Conservation (phyloP, 2,329 filamentous ascomycete genomes). For the Alternaria conjuncta region DNA sequence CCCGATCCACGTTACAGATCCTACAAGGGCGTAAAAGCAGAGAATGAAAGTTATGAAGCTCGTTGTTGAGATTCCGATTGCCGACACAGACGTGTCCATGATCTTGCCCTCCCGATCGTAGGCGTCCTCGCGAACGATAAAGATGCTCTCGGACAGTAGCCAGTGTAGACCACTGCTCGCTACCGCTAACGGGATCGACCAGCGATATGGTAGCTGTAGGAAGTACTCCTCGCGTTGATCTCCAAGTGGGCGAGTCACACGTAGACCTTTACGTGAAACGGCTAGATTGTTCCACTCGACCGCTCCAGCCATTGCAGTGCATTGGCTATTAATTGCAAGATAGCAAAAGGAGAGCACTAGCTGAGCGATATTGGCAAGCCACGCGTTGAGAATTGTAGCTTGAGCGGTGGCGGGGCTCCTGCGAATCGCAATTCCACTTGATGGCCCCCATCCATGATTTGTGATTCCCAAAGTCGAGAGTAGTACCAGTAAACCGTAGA, state of each 20-base stretch:
- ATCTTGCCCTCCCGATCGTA: background rate
- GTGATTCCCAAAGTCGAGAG: background rate
- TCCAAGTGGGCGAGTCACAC: background rate
- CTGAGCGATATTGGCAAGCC: background rate
- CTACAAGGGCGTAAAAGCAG: background rate
- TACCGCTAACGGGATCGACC: background rate
- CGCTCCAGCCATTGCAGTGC: background rate
- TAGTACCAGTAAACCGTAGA: background rate
- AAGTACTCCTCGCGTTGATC: background rate
- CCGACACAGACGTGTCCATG: background rate
- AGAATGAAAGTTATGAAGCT: background rate
- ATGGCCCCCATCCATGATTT: background rate
- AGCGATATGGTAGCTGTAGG: background rate
- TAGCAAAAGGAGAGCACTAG: background rate
- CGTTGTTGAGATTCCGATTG: too few relatives aligned
- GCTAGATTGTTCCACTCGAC: background rate
- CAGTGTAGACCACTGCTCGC: background rate
- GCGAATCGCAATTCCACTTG: background rate
- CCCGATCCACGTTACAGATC: background rate
- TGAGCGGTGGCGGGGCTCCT: background rate
- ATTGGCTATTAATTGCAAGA: background rate
- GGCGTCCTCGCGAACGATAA: background rate
- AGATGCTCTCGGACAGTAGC: background rate
- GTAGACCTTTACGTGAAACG: background rate
- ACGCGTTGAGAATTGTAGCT: background rate